phyloP scores from a whole-genome alignment of 495 filamentous ascomycete genomes.

The Darksidea phi region DNA sequence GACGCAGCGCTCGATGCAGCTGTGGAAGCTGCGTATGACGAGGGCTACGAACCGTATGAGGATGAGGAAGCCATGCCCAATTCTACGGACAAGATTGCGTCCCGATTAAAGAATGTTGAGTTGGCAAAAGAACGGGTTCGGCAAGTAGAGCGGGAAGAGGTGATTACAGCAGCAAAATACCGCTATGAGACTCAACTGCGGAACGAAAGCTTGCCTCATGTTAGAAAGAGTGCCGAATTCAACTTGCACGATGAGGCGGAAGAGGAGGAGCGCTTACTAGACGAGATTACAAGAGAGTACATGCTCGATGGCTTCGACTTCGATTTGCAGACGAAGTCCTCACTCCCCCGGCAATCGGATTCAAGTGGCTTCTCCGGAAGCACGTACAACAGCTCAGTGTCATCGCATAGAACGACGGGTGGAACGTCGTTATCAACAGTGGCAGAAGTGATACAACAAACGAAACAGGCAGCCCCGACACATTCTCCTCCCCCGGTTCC shows the following conservation, averaged over 20 bases:
- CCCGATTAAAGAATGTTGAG: slow-evolving; percentile 60
- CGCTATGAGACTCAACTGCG: slow-evolving; percentile 48
- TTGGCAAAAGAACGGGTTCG: slow-evolving; percentile 74
- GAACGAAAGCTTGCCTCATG: slow-evolving; percentile 41
- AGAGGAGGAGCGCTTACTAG: slow-evolving; percentile 86
- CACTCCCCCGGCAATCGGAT: slow-evolving; percentile 81
- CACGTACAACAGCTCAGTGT: slow-evolving; percentile 84
- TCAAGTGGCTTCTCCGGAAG: slow-evolving; percentile 80
- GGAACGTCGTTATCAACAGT: slow-evolving; percentile 74
- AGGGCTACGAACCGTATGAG: slow-evolving; percentile 78
- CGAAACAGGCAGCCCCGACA: slow-evolving; percentile 36
- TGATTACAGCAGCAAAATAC: slow-evolving; percentile 53
- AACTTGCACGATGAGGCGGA: slow-evolving; percentile 72
- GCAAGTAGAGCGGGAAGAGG: slow-evolving; percentile 74
- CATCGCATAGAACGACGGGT: slow-evolving; percentile 72
- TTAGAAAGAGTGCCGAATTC: slow-evolving; percentile 44
- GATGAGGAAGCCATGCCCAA: slow-evolving; percentile 37
- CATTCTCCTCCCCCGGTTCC: slow-evolving; percentile 48
- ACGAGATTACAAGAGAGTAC: slow-evolving; percentile 88
- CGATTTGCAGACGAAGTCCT: slow-evolving; percentile 67
- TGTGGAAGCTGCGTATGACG: slow-evolving; percentile 93
- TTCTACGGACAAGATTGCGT: slow-evolving; percentile 25
- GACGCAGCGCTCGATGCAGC: slow-evolving; percentile 94
- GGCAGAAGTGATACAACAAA: slow-evolving; percentile 56
- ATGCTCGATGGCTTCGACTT: slow-evolving; percentile 86